Base-by-base conservation (phyloP, 129 eudicot genomes). In the Artemisia tridentata region DNA sequence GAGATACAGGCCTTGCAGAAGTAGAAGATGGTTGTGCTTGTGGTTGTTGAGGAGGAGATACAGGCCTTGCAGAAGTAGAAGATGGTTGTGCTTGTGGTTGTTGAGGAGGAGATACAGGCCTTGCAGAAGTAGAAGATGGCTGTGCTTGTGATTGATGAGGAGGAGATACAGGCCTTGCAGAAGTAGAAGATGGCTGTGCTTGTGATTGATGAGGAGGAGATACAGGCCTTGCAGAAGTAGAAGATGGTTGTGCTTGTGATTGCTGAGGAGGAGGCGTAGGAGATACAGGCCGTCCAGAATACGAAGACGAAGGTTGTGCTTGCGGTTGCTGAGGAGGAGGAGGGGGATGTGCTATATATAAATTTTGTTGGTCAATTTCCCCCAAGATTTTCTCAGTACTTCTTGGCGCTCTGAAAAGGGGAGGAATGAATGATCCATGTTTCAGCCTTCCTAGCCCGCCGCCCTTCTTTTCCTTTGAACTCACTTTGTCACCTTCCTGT, bases 321-420 rank as follows among this genome's bases (percentile, higher is more conserved):
- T 10, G 27, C 2, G 50, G 41, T 48, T 54, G 62, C 17, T 54
- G 50, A 15, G 9, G 31, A 15, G 9, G 31, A 38, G 82, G 84
- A 1, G 9, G 48, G 43, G 72, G 60, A 21, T 66, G 56, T 83
- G 80, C 73, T 11, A 79, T 25, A 14, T 74, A 75, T 49, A 85
- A 31, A 31, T 80, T 66, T 19, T 84, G 85, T 67, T 84, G 76
- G 73, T 91, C 96, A 3, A 71, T 86, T 77, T 91, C 97, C 45
- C 90, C 97, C 61, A 91, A 78, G 52, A 91, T 91, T 73, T 91
- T 88, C 83, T 91, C 97, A n/a, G 88, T 91, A 74, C 97, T 91
- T 57, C 97, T 91, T 63, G 97, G 97, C 72, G 80, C 87, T 76
- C 92, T 86, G 72, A 88, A 86, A 5, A 80, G 84, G 20, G 97